Evolutionary conservation across 371 early-diverging fungal genomes (phyloP).

Genomic region (Blakeslea trispora): DNA sequence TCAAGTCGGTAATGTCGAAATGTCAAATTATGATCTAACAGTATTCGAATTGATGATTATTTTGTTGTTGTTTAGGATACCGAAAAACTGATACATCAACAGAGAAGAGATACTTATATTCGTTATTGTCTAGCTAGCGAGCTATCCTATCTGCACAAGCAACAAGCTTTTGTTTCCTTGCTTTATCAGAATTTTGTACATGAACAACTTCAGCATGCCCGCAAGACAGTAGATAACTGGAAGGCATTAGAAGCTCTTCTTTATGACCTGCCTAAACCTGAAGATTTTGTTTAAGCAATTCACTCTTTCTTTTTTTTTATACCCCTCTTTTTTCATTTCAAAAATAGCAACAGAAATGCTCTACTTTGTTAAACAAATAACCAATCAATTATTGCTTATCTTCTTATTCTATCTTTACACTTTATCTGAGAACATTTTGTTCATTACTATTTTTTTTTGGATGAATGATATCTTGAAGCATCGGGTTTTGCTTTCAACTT

Average conservation of each 20-base stretch:
- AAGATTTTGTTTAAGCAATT: conserved; percentile 22
- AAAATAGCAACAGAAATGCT: no score
- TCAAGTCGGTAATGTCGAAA: conserved; percentile 35
- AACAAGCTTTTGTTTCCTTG: conserved; percentile 48
- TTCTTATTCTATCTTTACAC: no score
- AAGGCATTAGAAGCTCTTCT: conserved; percentile 49
- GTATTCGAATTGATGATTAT: no score
- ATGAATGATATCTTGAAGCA: no score
- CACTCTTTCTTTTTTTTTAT: not conserved
- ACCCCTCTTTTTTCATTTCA: not conserved
- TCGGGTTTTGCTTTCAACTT: no score
- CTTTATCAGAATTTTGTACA: conserved; percentile 64
- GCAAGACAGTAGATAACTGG: conserved; percentile 56
- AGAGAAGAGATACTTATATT: conserved; percentile 33
- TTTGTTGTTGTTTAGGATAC: no score
- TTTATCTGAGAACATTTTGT: no score
- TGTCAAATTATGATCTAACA: no score
- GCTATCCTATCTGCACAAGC: conserved; percentile 33
- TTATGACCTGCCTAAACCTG: conserved; percentile 38
- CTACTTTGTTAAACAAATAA: no score
- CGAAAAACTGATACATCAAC: conserved; percentile 32
- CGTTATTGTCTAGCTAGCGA: conserved; percentile 32
- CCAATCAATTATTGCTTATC: no score
- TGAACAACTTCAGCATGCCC: conserved; percentile 55
- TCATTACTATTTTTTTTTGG: no score